phyloP scores from a whole-genome alignment of 306 rosid species.

The Lathyrus tuberosus region DNA sequence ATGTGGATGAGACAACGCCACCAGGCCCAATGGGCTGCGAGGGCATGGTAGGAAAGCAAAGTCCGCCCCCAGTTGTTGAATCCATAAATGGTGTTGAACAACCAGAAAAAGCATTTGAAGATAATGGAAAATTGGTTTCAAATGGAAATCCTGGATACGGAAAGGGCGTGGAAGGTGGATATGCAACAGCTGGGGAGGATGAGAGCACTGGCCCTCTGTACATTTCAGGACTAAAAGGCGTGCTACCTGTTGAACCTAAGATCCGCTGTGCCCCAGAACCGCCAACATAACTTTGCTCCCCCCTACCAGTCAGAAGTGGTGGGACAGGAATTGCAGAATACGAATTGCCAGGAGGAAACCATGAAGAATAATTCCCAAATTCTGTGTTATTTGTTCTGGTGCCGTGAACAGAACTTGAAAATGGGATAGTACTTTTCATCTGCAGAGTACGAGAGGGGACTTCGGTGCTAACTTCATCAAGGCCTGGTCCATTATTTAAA shows the following conservation, averaged over 20 bases:
- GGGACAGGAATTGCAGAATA: slow-evolving; percentile 77
- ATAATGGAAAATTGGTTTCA: slow-evolving; percentile 75
- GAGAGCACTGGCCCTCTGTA: slow-evolving; percentile 81
- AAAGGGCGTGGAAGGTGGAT: slow-evolving; percentile 65
- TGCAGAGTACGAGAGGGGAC: slow-evolving; percentile 59
- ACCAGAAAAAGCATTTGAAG: slow-evolving; percentile 81
- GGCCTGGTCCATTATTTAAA: slow-evolving; percentile 90
- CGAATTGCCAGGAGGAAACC: slow-evolving; percentile 77
- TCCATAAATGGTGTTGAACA: slow-evolving; percentile 79
- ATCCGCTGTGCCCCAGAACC: slow-evolving; percentile 72
- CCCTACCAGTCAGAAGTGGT: slow-evolving; percentile 72
- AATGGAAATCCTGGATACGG: slow-evolving; percentile 87
- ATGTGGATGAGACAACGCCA: slow-evolving; percentile 67
- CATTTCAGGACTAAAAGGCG: slow-evolving; percentile 72
- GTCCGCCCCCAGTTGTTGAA: slow-evolving; percentile 70
- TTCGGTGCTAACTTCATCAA: slow-evolving; percentile 72
- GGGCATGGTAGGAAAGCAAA: slow-evolving; percentile 79
- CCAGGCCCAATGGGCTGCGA: slow-evolving; percentile 81
- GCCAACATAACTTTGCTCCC: slow-evolving; percentile 76
- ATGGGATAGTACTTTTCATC: slow-evolving; percentile 51
- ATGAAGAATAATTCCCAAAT: slow-evolving; percentile 74
- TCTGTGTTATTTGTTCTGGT: slow-evolving; percentile 63
- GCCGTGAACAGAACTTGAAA: slow-evolving; percentile 56
- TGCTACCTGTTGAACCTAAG: slow-evolving; percentile 68
- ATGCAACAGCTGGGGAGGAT: slow-evolving; percentile 82